Base-by-base conservation (phyloP, 106 monocot species). In the Phalaenopsis aphrodite region DNA sequence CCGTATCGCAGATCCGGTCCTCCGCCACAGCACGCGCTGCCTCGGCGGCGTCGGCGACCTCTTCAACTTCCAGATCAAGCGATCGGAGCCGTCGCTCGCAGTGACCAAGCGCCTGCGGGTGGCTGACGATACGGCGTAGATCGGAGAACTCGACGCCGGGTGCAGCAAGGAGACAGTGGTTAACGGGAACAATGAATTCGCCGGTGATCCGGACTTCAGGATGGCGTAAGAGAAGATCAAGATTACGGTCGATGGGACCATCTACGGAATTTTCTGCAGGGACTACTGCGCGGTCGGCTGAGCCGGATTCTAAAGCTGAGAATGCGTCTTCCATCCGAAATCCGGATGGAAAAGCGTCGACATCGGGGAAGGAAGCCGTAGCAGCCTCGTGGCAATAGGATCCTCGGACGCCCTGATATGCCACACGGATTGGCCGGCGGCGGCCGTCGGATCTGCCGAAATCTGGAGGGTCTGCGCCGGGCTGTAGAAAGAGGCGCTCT, bases 381-480 rank as follows among this genome's bases (percentile, higher is more conserved):
- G 87, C 92, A 18, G 92, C 92, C 78, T 92, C 92, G 66, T 92
- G 92, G 86, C 86, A 92, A 84, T 92, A 92, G 64, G 92, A 89
- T 0, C 92, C 89, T 2, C 78, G 89, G 69, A 78, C 78, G 12
- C 92, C 92, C 79, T 92, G 92, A 80, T 89, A 92, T 38, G 92
- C 92, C 42, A 92, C 92, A 30, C 92, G 89, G 68, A 89, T 65
- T 0, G 87, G 87, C 18, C 83, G 69, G 38, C 77, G 80, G 23
- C 72, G 77, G 1, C 48, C 15, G n/a, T 75, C 69, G 43, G 76
- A 12, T 24, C 23, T 30, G 41, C 30, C 57, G 19, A 61, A 46
- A 23, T 46, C n/a, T 58, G 78, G 71, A 3, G 30, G 78, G 18
- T 47, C 19, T 5, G 23, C 83, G 37, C 83, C 78, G 23, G 80